phyloP scores from a whole-genome alignment of 2,329 filamentous ascomycete species.

The Aspergillus novoparasiticus region DNA sequence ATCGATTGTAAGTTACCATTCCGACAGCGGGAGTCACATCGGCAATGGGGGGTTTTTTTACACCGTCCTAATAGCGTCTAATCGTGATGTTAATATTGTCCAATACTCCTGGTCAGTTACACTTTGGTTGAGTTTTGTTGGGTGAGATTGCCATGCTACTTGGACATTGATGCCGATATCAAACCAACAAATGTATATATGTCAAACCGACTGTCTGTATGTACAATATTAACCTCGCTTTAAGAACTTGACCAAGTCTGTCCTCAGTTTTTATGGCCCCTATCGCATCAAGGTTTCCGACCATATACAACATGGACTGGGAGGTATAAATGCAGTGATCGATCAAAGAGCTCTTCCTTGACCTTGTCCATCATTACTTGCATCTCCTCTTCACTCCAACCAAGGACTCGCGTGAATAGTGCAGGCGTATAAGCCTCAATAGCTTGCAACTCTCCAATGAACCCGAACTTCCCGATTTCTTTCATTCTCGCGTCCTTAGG shows the following conservation, averaged over 20 bases:
- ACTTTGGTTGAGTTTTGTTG: background rate
- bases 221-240: background rate
- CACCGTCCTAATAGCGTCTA: background rate
- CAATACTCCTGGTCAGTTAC: background rate
- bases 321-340: background rate
- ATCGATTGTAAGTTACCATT: constrained; percentile 10
- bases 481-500: background rate
- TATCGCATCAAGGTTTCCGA: background rate
- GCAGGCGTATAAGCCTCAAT: background rate
- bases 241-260: background rate
- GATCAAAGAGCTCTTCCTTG: background rate
- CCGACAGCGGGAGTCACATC: constrained; percentile 10
- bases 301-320: background rate
- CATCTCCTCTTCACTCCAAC: constrained; percentile 1
- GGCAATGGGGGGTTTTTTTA: constrained; percentile 2
- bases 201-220: background rate
- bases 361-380: background rate
- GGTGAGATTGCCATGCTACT: background rate
- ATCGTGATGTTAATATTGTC: background rate
- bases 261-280: too few relatives aligned
- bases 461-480: background rate
- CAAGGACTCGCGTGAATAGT: background rate
- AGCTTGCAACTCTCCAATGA: background rate
- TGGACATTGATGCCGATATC: background rate
- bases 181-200: background rate